Base-by-base conservation (phyloP, 2,329 filamentous ascomycete species). In the Exophiala spinifera region DNA sequence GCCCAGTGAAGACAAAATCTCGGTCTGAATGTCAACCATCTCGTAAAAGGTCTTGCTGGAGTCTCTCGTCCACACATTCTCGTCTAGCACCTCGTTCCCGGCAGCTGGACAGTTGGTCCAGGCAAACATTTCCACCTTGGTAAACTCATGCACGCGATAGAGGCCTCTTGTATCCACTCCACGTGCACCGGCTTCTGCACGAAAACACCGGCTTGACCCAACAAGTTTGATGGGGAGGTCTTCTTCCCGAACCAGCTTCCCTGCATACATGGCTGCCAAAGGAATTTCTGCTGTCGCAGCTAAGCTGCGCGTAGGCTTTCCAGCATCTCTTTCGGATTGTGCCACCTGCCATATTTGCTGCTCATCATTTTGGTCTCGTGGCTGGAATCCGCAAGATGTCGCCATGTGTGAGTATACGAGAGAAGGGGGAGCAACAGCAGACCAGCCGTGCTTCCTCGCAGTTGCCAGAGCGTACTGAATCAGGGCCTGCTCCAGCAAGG, bases 81-180 rank as follows among this genome's bases (percentile, higher is more conserved):
- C 15, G 51, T 53, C 34, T 46, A 44, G 21, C 5, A 57, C 17
- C 4, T 44, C 43, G 42, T 47, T 51, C 10, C 63, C 54, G 14
- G 57, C 67, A 28, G 83, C 78, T 1, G 88, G 83, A 33, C 64
- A 69, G 25, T 79, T 65, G 3, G 89, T 87, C 94, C 94, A 99
- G 0, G 88, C 91, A 69, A 99, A 97, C 78, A 99, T 85, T 72
- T 99, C 94, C 0, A 99, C 92, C 70, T 99, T 99, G 23, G 91
- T 96, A 73, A 99, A 99, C 72, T 99, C 94, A 72, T 99, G 94
- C 3, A 99, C 94, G 23, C 94, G 87, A 73, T 97, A 99, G 1
- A 99, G 76, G 4, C 94, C 94, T 73, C 96, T 96, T 1, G 91
- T 96, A 64, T 94, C 89, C 20, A 87, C 85, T 25, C 94, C 94